Percentiles rank a stretch among this genome's conserved stretches.
Evolutionary conservation across 306 rosid species (phyloP).

Genomic region (Trifolium repens): DNA sequence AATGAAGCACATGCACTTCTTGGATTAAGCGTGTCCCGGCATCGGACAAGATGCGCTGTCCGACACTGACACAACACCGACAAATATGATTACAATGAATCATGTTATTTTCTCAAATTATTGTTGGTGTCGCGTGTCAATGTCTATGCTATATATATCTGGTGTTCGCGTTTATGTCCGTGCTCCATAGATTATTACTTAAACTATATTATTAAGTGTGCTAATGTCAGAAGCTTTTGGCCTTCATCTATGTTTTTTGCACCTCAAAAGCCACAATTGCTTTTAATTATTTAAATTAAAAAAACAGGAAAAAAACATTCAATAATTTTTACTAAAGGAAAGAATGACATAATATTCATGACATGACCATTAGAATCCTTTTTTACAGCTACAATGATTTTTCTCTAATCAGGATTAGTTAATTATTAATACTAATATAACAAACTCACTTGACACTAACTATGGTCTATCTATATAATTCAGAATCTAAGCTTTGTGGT

Average conservation of each 20-base stretch:
- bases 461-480: conserved; percentile 20
- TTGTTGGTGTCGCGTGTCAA: no score
- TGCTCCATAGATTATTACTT: no score
- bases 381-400: conserved; percentile 15
- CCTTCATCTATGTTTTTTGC: conserved; percentile 47
- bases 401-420: conserved; percentile 23
- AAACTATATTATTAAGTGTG: conserved; percentile 14
- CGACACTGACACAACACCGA: no score
- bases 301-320: conserved; percentile 8
- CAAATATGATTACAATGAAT: no score
- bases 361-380: conserved; percentile 32
- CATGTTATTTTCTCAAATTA: no score
- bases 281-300: conserved; percentile 37
- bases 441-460: conserved; percentile 38
- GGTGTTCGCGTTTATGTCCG: no score
- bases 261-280: conserved; percentile 57
- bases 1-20: no score
- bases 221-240: conserved; percentile 51
- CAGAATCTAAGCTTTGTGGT: conserved; percentile 35
- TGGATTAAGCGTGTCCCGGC: no score
- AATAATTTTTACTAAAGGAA: conserved; percentile 37
- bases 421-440: neutral
- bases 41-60: no score
- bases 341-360: conserved; percentile 23
- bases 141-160: no score